Percentiles rank a stretch among this genome's conserved stretches.
phyloP scores from a whole-genome alignment of 495 filamentous ascomycete species.

The Rusavskia elegans region DNA sequence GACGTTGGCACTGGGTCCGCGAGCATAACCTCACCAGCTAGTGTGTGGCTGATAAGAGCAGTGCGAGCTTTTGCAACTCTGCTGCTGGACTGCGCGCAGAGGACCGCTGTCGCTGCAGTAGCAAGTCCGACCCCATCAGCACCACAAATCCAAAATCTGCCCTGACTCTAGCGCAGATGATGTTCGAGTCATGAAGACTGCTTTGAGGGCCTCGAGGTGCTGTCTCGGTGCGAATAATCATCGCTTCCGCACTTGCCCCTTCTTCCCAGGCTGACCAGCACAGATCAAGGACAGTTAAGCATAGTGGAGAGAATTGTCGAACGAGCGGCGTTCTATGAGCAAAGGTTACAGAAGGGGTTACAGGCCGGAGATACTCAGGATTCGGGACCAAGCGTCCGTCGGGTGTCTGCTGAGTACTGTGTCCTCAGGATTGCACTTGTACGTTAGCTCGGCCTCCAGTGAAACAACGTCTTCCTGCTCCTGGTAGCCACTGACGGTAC shows the following conservation, averaged over 20 bases:
- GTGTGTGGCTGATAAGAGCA: constrained; percentile 3
- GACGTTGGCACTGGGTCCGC: constrained; percentile 2
- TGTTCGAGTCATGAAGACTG: constrained; percentile 45
- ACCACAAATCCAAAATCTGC: background rate
- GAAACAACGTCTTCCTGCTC: background rate
- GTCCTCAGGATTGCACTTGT: constrained; percentile 54
- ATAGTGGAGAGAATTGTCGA: constrained; percentile 43
- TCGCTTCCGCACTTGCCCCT: constrained; percentile 9
- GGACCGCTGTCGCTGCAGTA: constrained; percentile 1
- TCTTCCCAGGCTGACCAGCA: background rate
- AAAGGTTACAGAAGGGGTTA: constrained; percentile 29
- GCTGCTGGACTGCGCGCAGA: constrained; percentile 47
- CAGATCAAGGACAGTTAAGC: constrained; percentile 35
- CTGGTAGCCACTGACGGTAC: constrained; percentile 2
- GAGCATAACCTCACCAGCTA: background rate
- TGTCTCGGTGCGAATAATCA: constrained; percentile 39
- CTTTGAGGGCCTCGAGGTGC: constrained; percentile 45
- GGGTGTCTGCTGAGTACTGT: constrained; percentile 49
- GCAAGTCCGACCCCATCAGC: constrained; percentile 2
- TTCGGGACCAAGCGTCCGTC: constrained; percentile 11
- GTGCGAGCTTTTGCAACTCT: constrained; percentile 53
- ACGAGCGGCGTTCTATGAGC: constrained; percentile 46
- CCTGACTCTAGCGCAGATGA: constrained; percentile 18
- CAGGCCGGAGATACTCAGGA: constrained; percentile 11
- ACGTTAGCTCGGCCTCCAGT: constrained; percentile 9